Base-by-base conservation (phyloP, 371 early-diverging fungal genomes). In the Mucor velutinosus region DNA sequence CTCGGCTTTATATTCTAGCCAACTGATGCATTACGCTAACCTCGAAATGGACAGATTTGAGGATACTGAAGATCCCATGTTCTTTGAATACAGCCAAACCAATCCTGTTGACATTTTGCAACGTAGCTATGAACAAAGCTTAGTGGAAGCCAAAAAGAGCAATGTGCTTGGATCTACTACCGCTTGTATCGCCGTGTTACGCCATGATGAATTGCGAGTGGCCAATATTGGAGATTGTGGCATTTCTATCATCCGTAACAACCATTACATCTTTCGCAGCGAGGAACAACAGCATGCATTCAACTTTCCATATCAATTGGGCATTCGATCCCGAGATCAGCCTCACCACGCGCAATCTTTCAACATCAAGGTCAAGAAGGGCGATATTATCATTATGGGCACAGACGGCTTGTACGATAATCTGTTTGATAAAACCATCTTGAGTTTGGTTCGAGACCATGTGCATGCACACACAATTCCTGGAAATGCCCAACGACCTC, bases 141-240 rank as follows among this genome's bases (percentile, higher is more conserved):
- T 85, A 58, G 62, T 66, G n/a, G 91, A 90, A 69, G 93, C 92
- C 12, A 77, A 78, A 49, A 77, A 82, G 57, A 90, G 86, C 78
- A 86, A 87, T 12, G 73, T 92, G 30, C 84, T 95, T 33, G 98
- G 98, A 11, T 94, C 95, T 7, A 90, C 95, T 8, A 98, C 98
- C 10, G 96, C 96, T 2, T 89, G 94, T 69, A 74, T 97, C 39
- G 95, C 91, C 8, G 79, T 98, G 8, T 79, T 97, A 63, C 86
- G 95, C 39, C 90, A 93, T 67, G 95, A 97, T 67, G 96, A 96
- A 77, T 80, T 98, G 32, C 87, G 95, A 1, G 89, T 98, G 43
- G 93, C 96, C 15, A 96, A 96, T 65, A 82, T 98, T 49, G 99
- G 99, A 30, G 99, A 98, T 76, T 95, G 96, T 70, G 95, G 95